Evolutionary conservation across 2,329 filamentous ascomycete species (phyloP).

Genomic region (Diaporthe ilicicola): DNA sequence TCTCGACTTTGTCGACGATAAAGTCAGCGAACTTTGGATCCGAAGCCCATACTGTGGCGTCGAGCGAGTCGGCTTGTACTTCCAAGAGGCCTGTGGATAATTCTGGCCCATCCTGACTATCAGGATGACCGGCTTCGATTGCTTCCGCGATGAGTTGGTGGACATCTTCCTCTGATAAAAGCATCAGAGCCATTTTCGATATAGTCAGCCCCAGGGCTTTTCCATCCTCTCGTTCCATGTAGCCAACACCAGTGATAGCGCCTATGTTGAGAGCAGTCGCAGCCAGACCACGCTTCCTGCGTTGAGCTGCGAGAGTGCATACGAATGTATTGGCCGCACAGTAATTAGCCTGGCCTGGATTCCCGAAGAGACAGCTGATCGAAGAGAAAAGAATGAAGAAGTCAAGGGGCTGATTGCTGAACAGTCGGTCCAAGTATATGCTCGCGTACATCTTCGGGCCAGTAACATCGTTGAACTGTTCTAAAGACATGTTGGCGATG

Average conservation of each 20-base stretch:
- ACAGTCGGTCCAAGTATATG: conserved; percentile 39
- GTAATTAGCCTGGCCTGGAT: conserved; percentile 54
- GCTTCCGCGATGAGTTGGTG: conserved; percentile 53
- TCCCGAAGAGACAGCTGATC: conserved; percentile 52
- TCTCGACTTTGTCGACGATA: conserved; percentile 21
- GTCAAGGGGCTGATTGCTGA: conserved; percentile 38
- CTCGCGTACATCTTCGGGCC: conserved; percentile 39
- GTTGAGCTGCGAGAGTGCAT: conserved; percentile 31
- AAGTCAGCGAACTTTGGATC: conserved; percentile 35
- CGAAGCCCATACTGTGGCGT: conserved; percentile 30
- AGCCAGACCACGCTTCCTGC: conserved; percentile 32
- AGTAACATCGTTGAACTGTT: conserved; percentile 33
- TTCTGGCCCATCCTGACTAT: conserved; percentile 33
- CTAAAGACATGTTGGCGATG: conserved; percentile 36
- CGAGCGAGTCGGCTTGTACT: conserved; percentile 2
- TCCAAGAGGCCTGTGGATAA: conserved; percentile 32
- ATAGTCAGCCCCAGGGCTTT: conserved; percentile 27
- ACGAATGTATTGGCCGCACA: conserved; percentile 47
- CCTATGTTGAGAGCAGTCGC: conserved; percentile 32
- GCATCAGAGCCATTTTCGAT: conserved; percentile 23
- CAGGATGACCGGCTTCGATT: conserved; percentile 38
- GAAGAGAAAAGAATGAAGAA: conserved; percentile 54
- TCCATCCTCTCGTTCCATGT: conserved; percentile 30
- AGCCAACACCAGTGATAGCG: conserved; percentile 35
- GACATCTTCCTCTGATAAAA: conserved; percentile 47